Percentiles rank a stretch among this genome's conserved stretches.
phyloP scores from a whole-genome alignment of 2,329 filamentous ascomycete species.

The Fusarium brevicatenulatum region DNA sequence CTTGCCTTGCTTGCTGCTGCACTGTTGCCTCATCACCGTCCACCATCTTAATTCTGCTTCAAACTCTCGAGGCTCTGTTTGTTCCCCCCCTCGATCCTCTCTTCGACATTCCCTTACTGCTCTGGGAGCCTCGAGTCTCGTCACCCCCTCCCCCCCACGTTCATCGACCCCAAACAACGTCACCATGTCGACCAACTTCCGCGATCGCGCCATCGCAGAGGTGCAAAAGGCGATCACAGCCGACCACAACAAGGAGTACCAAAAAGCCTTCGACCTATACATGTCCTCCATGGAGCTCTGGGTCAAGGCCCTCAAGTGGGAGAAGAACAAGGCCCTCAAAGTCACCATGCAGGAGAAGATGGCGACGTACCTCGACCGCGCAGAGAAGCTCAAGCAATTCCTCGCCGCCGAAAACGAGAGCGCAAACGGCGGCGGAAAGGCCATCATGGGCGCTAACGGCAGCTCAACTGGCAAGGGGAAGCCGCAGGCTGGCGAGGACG shows the following conservation, averaged over 20 bases:
- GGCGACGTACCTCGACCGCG: slow-evolving; percentile 96
- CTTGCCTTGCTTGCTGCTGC: neutral
- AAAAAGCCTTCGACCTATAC: slow-evolving; percentile 96
- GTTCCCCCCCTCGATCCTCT: neutral
- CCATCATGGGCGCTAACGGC: slow-evolving; percentile 75
- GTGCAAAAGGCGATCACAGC: slow-evolving; percentile 98
- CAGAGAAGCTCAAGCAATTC: slow-evolving; percentile 96
- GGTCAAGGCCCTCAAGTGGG: slow-evolving; percentile 99
- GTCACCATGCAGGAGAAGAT: slow-evolving; percentile 97
- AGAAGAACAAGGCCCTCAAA: slow-evolving; percentile 97
- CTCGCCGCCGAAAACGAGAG: slow-evolving; percentile 80
- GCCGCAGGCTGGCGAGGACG: slow-evolving; percentile 72
- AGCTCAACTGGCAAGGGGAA: slow-evolving; percentile 70
- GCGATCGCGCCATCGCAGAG: slow-evolving; percentile 94
- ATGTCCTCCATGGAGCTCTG: slow-evolving; percentile 96
- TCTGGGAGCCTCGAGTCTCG: neutral
- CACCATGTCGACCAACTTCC: slow-evolving; percentile 94
- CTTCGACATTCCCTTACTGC: neutral
- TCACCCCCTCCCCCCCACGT: slow-evolving; percentile 20
- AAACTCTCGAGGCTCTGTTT: slow-evolving; percentile 1
- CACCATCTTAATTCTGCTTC: slow-evolving; percentile 7
- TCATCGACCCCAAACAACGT: slow-evolving; percentile 28
- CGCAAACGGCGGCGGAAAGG: slow-evolving; percentile 70
- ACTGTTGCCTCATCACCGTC: slow-evolving; percentile 38
- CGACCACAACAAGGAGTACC: slow-evolving; percentile 95